phyloP scores from a whole-genome alignment of 768 basidiomycete genomes.

The Glaciozyma antarctica region DNA sequence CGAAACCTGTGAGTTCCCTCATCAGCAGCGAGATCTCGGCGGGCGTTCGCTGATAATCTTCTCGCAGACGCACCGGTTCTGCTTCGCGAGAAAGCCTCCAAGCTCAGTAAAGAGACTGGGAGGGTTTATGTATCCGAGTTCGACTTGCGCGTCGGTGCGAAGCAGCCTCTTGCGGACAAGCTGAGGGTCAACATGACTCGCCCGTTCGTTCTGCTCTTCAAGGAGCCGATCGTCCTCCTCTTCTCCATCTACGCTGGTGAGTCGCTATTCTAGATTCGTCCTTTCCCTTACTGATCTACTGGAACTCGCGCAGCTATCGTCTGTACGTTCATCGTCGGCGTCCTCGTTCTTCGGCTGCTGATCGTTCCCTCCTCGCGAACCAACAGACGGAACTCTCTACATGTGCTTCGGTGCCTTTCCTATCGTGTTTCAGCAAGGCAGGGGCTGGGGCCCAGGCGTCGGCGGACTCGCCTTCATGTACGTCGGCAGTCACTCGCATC shows the following conservation, averaged over 20 bases:
- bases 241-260: constrained; percentile 27
- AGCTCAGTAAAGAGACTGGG: neutral
- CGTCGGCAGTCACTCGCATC: neutral
- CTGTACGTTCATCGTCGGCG: too few relatives aligned
- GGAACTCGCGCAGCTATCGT: neutral
- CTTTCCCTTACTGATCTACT: neutral
- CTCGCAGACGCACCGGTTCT: too few relatives aligned
- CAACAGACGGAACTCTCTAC: neutral
- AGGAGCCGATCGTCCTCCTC: constrained; percentile 31
- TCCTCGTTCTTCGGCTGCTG: neutral
- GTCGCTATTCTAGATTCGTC: neutral
- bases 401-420: constrained; percentile 39
- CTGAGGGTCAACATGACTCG: neutral
- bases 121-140: constrained; percentile 11
- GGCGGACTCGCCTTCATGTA: constrained; percentile 41
- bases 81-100: neutral
- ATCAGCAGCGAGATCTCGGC: too few relatives aligned
- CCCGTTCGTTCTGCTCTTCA: constrained; percentile 31
- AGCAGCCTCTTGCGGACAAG: neutral
- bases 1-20: neutral
- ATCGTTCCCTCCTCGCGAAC: neutral
- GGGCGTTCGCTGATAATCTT: too few relatives aligned
- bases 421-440: constrained; percentile 40
- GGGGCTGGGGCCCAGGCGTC: constrained; percentile 42
- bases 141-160: constrained; percentile 14